Base-by-base conservation (phyloP, 2,329 filamentous ascomycete genomes). In the Cordyceps cateniannulata region DNA sequence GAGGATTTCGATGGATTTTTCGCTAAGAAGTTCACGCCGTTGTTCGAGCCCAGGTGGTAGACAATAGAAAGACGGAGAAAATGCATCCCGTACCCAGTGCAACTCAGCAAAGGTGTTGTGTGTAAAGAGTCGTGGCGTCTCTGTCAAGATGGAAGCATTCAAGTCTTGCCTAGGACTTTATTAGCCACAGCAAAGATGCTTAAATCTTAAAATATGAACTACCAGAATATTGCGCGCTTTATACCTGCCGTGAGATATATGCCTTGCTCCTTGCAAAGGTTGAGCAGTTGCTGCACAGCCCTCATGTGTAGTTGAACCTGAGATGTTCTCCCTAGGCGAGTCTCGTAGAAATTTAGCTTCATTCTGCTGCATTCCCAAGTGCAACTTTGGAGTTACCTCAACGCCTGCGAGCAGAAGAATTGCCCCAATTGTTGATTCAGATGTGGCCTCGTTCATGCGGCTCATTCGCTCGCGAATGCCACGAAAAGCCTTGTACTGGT, bases 191-290 rank as follows among this genome's bases (percentile, higher is more conserved):
- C 32, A 66, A 59, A 63, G 10, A 14, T 32, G 7, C 14, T 7
- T 7, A 9, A 29, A 6, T 18, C 5, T 22, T 9, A 14, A 12
- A 8, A 16, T 27, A 49, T 1, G 24, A 7, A 27, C 5, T 49
- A 77, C 76, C 76, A 78, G 62, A 78, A 35, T 35, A 78, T 76
- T 0, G 76, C 76, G 2, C 76, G 73, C 62, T 79, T 79, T 5
- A 79, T 78, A 0, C 72, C 72, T 10, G 66, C 69, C 1, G 66
- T 76, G 0, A 79, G 60, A 60, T 66, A 61, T 0, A 75, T 54
- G 1, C 70, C 67, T 3, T 66, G 42, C 6, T 51, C 66, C 59
- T 64, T 65, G 61, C 73, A 35, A 75, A 73, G 48, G 2, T 67
- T 55, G 10, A 79, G 72, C 1, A 79, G 64, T 27, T 67, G 66